Percentiles rank a stretch among this genome's conserved stretches.
phyloP scores from a whole-genome alignment of 2,329 filamentous ascomycete genomes.

The Fusarium nisikadoi region DNA sequence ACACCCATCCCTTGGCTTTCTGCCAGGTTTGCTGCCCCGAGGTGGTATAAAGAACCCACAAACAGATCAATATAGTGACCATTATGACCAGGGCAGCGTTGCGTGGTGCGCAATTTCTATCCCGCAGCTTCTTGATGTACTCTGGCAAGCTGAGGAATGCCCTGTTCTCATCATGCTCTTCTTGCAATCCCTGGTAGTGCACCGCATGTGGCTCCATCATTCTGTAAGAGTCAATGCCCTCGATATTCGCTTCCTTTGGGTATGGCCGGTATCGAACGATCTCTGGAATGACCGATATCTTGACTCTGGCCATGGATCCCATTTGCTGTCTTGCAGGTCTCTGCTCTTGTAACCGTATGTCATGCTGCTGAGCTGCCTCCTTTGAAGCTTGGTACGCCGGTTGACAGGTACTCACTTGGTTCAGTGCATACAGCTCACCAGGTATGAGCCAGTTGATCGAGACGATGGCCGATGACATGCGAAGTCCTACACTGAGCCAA shows the following conservation, averaged over 20 bases:
- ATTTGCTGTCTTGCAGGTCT: not conserved
- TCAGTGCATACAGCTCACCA: constrained; percentile 40
- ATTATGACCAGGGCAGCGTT: constrained; percentile 25
- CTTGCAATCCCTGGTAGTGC: constrained; percentile 44
- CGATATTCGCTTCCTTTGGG: not conserved
- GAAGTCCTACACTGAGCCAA: constrained; percentile 46
- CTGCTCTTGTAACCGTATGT: not conserved
- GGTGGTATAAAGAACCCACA: constrained; percentile 12
- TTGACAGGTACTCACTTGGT: constrained; percentile 37
- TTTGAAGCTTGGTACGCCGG: constrained; percentile 31
- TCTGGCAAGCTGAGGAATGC: constrained; percentile 32
- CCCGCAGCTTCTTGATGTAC: constrained; percentile 34
- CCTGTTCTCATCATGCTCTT: constrained; percentile 37
- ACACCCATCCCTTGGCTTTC: not conserved
- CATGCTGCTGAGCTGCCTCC: constrained; percentile 5
- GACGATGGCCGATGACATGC: constrained; percentile 40
- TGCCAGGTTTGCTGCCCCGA: constrained; percentile 20
- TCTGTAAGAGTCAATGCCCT: constrained; percentile 33
- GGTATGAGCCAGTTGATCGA: constrained; percentile 45
- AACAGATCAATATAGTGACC: not conserved
- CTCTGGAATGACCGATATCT: constrained; percentile 46
- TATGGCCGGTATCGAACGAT: constrained; percentile 38
- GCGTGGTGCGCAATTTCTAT: constrained; percentile 19
- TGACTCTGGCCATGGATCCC: constrained; percentile 42
- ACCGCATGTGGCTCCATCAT: constrained; percentile 44